Evolutionary conservation across 1,284 basidiomycete species (phyloP), one percentile per base, ranked within the genome.

Genomic region (Pseudozyma pruni): DNA sequence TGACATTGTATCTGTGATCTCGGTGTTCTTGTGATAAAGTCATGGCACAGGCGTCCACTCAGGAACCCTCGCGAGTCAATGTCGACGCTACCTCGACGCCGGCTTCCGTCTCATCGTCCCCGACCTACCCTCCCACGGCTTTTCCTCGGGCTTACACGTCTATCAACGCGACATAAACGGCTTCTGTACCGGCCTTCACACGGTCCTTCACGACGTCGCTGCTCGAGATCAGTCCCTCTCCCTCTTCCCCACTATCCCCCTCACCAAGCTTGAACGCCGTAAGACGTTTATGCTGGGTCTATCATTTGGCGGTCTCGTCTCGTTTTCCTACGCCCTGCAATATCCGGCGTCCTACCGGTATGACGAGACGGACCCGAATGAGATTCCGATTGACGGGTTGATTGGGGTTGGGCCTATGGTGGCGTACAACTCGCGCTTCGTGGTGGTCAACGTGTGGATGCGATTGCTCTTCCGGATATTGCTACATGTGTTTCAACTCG

Each of bases 11-110:
- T n/a, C n/a, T n/a, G n/a, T n/a, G n/a, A n/a, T n/a, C n/a, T n/a
- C n/a, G n/a, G n/a, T n/a, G n/a, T n/a, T n/a, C n/a, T n/a, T n/a
- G n/a, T n/a, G n/a, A n/a, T n/a, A 34, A 34, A 70, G 68, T 22
- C 79, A 81, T 37, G 79, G 79, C 4, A 81, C 79, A 2, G 79
- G 79, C n/a, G 79, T 81, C 13, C 79, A 79, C 44, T 76, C 76
- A 6, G 79, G 79, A 8, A 81, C 79, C 4, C 55, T 81, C 3
- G 79, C 79, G 0, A 69, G 69, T 31, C 79, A 81, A 45, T 75
- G 78, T 41, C 72, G 76, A 27, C 72, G 78, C 11, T 81, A 81
- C 45, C 64, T 81, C 39, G 73, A 81, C 39, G 73, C 76, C 5
- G 79, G 79, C 1, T 80, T 76, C 60, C 72, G 79, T 4, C 61